phyloP scores from a whole-genome alignment of 2,329 filamentous ascomycete species.

The Exophiala alcalophila region DNA sequence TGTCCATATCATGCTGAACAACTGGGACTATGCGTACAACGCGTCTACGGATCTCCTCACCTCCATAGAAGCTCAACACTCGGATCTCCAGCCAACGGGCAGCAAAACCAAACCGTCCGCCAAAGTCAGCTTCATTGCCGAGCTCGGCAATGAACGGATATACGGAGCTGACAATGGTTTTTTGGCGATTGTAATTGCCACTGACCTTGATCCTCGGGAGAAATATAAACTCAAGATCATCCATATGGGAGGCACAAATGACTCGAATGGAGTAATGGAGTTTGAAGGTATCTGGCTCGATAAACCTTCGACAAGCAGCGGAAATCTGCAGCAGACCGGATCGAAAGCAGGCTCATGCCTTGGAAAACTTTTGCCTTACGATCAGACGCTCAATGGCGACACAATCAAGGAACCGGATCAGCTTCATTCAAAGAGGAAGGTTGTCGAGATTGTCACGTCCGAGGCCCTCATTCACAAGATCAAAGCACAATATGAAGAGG shows the following conservation, averaged over 20 bases:
- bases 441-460: constrained; percentile 27
- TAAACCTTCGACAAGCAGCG: constrained; percentile 4
- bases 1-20: constrained; percentile 16
- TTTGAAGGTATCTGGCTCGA: constrained; percentile 34
- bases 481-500: neutral
- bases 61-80: constrained; percentile 1
- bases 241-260: constrained; percentile 9
- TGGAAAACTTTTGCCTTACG: neutral
- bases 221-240: constrained; percentile 31
- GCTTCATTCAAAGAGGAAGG: neutral
- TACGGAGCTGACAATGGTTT: constrained; percentile 6
- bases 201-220: constrained; percentile 23
- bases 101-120: neutral
- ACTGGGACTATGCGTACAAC: neutral
- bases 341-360: neutral
- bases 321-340: constrained; percentile 5
- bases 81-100: constrained; percentile 1
- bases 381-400: neutral
- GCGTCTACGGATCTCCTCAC: neutral
- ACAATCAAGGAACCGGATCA: constrained; percentile 13
- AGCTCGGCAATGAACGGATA: constrained; percentile 7
- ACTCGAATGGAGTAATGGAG: constrained; percentile 28
- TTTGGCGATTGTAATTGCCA: constrained; percentile 26
- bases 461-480: constrained; percentile 1
- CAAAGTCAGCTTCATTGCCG: constrained; percentile 12